Evolutionary conservation across 2,329 filamentous ascomycete genomes (phyloP).

Genomic region (Beauveria caledonica): DNA sequence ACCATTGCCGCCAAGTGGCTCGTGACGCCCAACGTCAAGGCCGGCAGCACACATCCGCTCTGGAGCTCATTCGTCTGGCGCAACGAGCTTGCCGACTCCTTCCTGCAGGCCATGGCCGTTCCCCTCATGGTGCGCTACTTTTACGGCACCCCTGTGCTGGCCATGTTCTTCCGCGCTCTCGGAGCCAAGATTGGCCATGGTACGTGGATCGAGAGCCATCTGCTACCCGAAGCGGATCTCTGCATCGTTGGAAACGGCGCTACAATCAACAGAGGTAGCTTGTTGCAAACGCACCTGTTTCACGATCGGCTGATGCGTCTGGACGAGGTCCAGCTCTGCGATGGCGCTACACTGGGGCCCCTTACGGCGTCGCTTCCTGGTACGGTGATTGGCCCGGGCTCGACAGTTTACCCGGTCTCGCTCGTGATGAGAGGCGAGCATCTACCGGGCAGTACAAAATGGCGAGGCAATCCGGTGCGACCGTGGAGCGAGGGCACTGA

Average conservation of each 20-base stretch:
- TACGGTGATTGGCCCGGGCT: slow-evolving; percentile 15
- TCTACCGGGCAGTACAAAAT: slow-evolving; percentile 15
- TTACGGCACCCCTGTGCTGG: slow-evolving; percentile 17
- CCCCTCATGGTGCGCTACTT: slow-evolving; percentile 13
- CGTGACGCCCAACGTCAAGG: slow-evolving; percentile 13
- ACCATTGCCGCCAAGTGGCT: slow-evolving; percentile 16
- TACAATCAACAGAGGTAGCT: slow-evolving; percentile 16
- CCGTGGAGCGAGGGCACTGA: slow-evolving; percentile 12
- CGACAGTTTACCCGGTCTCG: slow-evolving; percentile 15
- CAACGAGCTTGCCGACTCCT: slow-evolving; percentile 47
- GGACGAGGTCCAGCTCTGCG: slow-evolving; percentile 14
- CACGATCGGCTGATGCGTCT: slow-evolving; percentile 18
- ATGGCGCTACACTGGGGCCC: slow-evolving; percentile 16
- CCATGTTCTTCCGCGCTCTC: slow-evolving; percentile 14
- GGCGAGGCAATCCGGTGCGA: slow-evolving; percentile 17
- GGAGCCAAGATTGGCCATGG: slow-evolving; percentile 17
- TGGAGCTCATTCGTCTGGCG: slow-evolving; percentile 20
- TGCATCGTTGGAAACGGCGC: slow-evolving; percentile 15
- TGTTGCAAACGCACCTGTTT: slow-evolving; percentile 18
- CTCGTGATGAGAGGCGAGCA: slow-evolving; percentile 18
- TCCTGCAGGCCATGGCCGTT: slow-evolving; percentile 36
- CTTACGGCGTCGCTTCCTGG: slow-evolving; percentile 15
- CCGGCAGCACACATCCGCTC: slow-evolving; percentile 16
- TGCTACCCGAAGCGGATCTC: slow-evolving; percentile 17
- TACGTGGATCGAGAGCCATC: slow-evolving; percentile 18